A percentile compares a stretch with the other conserved stretches of the same genome.
phyloP scores from a whole-genome alignment of 2,329 filamentous ascomycete species.

The Boeremia exigua region DNA sequence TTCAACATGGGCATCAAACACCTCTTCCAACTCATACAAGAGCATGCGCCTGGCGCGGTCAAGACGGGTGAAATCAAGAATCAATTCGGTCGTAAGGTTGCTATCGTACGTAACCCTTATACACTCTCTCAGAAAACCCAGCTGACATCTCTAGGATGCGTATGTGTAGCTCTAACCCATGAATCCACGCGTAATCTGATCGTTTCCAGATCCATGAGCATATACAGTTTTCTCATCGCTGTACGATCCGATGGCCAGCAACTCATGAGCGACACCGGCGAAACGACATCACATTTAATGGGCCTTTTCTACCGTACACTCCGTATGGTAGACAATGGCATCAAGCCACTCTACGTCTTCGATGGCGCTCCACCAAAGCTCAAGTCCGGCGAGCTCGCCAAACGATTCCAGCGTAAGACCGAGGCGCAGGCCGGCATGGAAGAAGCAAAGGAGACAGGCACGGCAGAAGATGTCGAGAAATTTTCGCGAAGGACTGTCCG shows the following conservation, averaged over 20 bases:
- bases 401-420: slow-evolving; percentile 92
- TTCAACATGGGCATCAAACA: slow-evolving; percentile 50
- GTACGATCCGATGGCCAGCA: slow-evolving; percentile 97
- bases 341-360: slow-evolving; percentile 98
- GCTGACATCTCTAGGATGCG: slow-evolving; percentile 54
- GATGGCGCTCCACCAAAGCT: slow-evolving; percentile 96
- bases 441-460: slow-evolving; percentile 96
- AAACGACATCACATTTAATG: slow-evolving; percentile 98
- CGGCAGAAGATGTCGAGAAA: slow-evolving; percentile 96
- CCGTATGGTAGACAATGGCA: slow-evolving; percentile 97
- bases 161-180: slow-evolving; percentile 31
- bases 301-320: slow-evolving; percentile 99
- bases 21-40: slow-evolving; percentile 60
- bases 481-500: slow-evolving; percentile 92
- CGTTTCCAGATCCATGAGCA: slow-evolving; percentile 82
- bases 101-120: slow-evolving; percentile 71
- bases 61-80: slow-evolving; percentile 99
- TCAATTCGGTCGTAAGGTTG: slow-evolving; percentile 97
- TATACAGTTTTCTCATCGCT: slow-evolving; percentile 98
- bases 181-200: slow-evolving; percentile 16
- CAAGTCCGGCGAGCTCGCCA: slow-evolving; percentile 95
- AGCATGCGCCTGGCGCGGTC: slow-evolving; percentile 92
- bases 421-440: slow-evolving; percentile 89
- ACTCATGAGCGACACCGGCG: slow-evolving; percentile 90
- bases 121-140: neutral